Evolutionary conservation across 2,329 filamentous ascomycete genomes (phyloP), one percentile per base, ranked within the genome.

Genomic region (Paecilomyces dactylethromorphus): DNA sequence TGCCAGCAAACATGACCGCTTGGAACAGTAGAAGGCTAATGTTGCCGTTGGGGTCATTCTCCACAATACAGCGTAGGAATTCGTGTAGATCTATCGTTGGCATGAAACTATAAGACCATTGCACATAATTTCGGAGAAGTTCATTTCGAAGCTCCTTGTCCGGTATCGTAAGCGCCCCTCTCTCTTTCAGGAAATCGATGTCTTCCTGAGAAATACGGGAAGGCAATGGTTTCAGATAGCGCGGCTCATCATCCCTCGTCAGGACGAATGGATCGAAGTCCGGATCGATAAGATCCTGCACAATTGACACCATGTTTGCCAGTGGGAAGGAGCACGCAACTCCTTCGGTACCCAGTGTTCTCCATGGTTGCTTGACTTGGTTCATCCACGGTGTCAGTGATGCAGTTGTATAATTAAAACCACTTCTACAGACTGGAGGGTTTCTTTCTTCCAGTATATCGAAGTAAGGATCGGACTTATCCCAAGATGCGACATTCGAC

Each of bases 61-160:
- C 84, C 74, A 65, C 88, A 68, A 75, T 89, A 18, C 69, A 69
- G 56, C 71, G 69, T 3, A 85, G 67, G 60, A 85, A 81, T 26
- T 84, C 81, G 61, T 84, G 81, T 51, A 85, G 66, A 58, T 85
- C 90, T 63, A 96, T 75, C 50, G 95, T 80, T 12, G 92, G 92
- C 90, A 96, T 94, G 71, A 90, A 96, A 12, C 91, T 91, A 71
- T 96, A 88, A 11, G 96, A 90, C 73, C 87, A 95, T 76, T 94
- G 89, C 64, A 92, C 82, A 70, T 93, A 96, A 22, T 86, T 86
- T 64, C 86, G 84, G 5, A 96, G 78, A 26, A 96, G 80, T 58
- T 91, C 90, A 71, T 88, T 89, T 68, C 92, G 88, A 53, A 96
- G 78, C 1, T 80, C 76, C 3, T 80, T 75, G 53, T 82, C 80